These are phyloP conservation scores for Verticillium nonalfalfae DNA, from an alignment of 2,329 filamentous ascomycete genomes.

Conservation along the genomic window DNA sequence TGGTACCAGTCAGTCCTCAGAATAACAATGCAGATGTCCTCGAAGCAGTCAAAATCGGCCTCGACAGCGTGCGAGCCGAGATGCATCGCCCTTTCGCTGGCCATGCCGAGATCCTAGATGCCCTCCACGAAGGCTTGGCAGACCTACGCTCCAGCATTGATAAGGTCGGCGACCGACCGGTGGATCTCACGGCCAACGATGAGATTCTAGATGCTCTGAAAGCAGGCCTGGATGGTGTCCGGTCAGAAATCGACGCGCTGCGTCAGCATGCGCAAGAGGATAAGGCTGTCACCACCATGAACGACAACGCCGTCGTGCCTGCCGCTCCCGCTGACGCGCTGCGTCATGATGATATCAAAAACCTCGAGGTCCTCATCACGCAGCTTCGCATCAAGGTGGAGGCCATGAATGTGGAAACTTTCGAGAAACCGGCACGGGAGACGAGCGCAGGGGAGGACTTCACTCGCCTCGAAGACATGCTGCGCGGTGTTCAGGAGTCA, in stretches of 20 bases:
- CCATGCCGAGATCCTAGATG: conserved; percentile 82
- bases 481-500: conserved; percentile 36
- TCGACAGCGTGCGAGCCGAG: conserved; percentile 70
- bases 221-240: conserved; percentile 69
- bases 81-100: conserved; percentile 62
- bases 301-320: conserved; percentile 43
- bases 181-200: conserved; percentile 77
- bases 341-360: conserved; percentile 71
- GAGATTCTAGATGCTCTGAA: conserved; percentile 87
- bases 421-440: conserved; percentile 9
- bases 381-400: conserved; percentile 83
- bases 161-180: conserved; percentile 67
- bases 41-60: conserved; percentile 61
- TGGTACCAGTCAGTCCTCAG: conserved; percentile 54
- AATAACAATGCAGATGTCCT: conserved; percentile 59
- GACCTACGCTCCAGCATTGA: conserved; percentile 74
- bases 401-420: conserved; percentile 41
- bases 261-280: conserved; percentile 49
- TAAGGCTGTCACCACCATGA: conserved; percentile 45
- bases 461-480: conserved; percentile 45
- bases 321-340: conserved; percentile 47
- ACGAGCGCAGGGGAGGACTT: conserved; percentile 32
- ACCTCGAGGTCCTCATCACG: conserved; percentile 75
- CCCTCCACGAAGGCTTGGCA: conserved; percentile 80
- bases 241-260: conserved; percentile 70